Conservation (phyloP, 2,329 filamentous ascomycete species). For the Microdochium nivale region DNA sequence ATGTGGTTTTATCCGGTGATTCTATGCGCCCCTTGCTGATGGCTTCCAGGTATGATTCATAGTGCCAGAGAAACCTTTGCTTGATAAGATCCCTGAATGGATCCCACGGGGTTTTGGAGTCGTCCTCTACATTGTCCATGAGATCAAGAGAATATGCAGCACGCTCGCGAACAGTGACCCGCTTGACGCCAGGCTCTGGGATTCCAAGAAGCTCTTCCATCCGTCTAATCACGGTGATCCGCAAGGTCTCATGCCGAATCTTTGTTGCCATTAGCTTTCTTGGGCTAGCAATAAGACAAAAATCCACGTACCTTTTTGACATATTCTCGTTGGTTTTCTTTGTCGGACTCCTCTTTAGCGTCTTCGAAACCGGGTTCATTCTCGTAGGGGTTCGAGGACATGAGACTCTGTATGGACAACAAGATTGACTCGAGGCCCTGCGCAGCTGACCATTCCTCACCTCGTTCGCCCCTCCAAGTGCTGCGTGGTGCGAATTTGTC, state of each 20-base stretch:
- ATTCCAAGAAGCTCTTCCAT: slow-evolving; percentile 73
- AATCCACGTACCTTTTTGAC: slow-evolving; percentile 58
- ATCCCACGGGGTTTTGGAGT: slow-evolving; percentile 55
- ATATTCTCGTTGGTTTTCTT: slow-evolving; percentile 67
- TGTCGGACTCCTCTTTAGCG: slow-evolving; percentile 57
- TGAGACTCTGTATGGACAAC: slow-evolving; percentile 90
- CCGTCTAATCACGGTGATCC: slow-evolving; percentile 77
- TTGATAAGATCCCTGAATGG: slow-evolving; percentile 90
- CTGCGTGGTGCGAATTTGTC: slow-evolving; percentile 30
- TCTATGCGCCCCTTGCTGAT: slow-evolving; percentile 58
- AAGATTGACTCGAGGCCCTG: slow-evolving; percentile 92
- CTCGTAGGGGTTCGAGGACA: slow-evolving; percentile 89
- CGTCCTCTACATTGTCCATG: slow-evolving; percentile 41
- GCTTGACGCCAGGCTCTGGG: slow-evolving; percentile 36
- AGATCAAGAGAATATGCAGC: slow-evolving; percentile 40
- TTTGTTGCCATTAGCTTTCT: slow-evolving; percentile 24
- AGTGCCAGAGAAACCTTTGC: slow-evolving; percentile 91
- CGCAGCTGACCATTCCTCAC: slow-evolving; percentile 93
- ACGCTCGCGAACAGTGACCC: slow-evolving; percentile 18
- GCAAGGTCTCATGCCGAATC: slow-evolving; percentile 85
- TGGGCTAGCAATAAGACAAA: neutral
- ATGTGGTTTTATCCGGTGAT: slow-evolving; percentile 53
- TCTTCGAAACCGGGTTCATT: slow-evolving; percentile 93
- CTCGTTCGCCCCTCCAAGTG: slow-evolving; percentile 84
- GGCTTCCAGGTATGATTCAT: slow-evolving; percentile 70